Evolutionary conservation across 371 early-diverging fungal species (phyloP).

Genomic region (Actinomucor elegans): DNA sequence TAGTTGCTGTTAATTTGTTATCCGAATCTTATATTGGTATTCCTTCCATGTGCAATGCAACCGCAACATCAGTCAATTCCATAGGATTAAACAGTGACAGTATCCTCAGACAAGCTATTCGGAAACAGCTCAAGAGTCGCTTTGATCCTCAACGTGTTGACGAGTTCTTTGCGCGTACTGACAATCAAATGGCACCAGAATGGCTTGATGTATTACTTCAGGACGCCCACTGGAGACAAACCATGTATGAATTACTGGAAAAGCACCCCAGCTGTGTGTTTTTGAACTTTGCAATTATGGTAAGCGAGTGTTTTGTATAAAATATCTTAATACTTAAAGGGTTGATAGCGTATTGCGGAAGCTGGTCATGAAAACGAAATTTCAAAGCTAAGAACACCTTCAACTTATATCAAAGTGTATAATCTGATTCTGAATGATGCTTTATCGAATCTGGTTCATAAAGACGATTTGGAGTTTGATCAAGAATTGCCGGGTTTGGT

Average conservation of each 20-base stretch:
- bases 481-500: slow-evolving; percentile 47
- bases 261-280: slow-evolving; percentile 58
- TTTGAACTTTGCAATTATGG: slow-evolving; percentile 63
- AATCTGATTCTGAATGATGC: slow-evolving; percentile 59
- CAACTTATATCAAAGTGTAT: slow-evolving; percentile 64
- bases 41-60: slow-evolving; percentile 67
- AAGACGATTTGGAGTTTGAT: slow-evolving; percentile 58
- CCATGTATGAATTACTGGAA: slow-evolving; percentile 65
- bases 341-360: slow-evolving; percentile 57
- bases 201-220: slow-evolving; percentile 56
- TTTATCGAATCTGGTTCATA: slow-evolving; percentile 48
- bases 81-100: slow-evolving; percentile 46
- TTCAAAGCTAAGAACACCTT: slow-evolving; percentile 60
- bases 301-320: slow-evolving; percentile 8
- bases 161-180: slow-evolving; percentile 33
- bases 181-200: slow-evolving; percentile 27
- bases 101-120: slow-evolving; percentile 54
- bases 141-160: slow-evolving; percentile 65
- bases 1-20: slow-evolving; percentile 59
- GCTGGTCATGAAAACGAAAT: slow-evolving; percentile 65
- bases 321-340: no score
- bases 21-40: slow-evolving; percentile 66
- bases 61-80: slow-evolving; percentile 41
- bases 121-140: slow-evolving; percentile 52
- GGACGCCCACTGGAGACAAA: slow-evolving; percentile 61